Conservation (phyloP, 148 eudicot species). For the Cornus kousa region DNA sequence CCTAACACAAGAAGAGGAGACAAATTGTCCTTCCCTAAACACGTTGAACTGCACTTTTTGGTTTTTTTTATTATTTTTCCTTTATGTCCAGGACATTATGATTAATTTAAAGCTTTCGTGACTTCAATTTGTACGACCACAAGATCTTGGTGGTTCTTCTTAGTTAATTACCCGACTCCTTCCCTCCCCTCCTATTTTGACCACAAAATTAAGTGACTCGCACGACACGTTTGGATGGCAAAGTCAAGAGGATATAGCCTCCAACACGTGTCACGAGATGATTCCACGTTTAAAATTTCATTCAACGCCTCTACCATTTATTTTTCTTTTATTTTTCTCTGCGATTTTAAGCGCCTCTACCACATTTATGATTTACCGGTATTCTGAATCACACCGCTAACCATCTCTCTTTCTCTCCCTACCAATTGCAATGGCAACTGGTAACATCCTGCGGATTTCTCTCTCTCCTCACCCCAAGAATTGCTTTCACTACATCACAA, state of each 20-base stretch:
- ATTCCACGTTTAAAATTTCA: not conserved
- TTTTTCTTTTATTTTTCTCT: not conserved
- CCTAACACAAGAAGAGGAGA: no score
- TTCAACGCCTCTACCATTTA: not conserved
- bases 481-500: slow-evolving; percentile 16
- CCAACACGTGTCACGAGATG: not conserved
- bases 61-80: no score
- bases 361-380: not conserved
- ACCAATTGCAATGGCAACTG: slow-evolving; percentile 31
- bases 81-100: no score
- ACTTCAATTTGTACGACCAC: no score
- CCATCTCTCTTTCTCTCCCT: slow-evolving; percentile 10
- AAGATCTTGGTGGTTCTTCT: no score
- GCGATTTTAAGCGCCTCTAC: no score
- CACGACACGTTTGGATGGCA: not conserved
- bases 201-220: not conserved
- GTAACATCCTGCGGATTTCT: slow-evolving; percentile 45
- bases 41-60: no score
- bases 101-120: no score
- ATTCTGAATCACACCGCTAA: not conserved
- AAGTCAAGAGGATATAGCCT: not conserved
- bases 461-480: slow-evolving; percentile 32
- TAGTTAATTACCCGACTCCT: no score
- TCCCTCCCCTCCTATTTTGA: not conserved
- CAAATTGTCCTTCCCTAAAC: no score